These are phyloP conservation scores for Chenopodium berlandieri DNA, from an alignment of 148 eudicot genomes.

Conservation along the genomic window DNA sequence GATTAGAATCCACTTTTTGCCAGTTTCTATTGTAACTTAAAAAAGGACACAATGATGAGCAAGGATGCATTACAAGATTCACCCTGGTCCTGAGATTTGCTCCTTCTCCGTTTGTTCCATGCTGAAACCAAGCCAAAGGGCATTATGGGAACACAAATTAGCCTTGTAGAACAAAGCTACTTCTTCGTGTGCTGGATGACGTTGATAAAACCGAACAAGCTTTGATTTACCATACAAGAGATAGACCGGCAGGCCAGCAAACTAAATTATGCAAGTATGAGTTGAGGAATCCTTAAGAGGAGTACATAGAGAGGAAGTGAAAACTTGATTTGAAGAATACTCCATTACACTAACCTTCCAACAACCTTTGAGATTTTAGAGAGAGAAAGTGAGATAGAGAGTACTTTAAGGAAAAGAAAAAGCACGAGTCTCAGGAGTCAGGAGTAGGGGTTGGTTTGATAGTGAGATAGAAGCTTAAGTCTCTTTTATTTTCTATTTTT, in stretches of 20 bases:
- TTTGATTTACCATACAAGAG: neutral
- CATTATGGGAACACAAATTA: constrained; percentile 34
- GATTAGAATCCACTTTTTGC: neutral
- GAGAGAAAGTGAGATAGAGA: constrained; percentile 32
- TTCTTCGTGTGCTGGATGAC: neutral
- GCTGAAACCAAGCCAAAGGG: constrained; percentile 85
- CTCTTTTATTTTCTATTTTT: neutral
- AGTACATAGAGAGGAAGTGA: constrained; percentile 51
- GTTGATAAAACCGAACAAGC: neutral
- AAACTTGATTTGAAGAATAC: constrained; percentile 51
- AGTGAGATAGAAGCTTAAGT: constrained; percentile 41
- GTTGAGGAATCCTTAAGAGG: constrained; percentile 45
- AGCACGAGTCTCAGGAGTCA: constrained; percentile 16
- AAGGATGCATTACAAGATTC: constrained; percentile 50
- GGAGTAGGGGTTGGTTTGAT: constrained; percentile 38
- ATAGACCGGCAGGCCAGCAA: neutral
- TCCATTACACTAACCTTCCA: constrained; percentile 46
- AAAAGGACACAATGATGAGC: constrained; percentile 13
- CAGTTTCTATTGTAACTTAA: neutral
- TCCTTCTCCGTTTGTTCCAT: constrained; percentile 88
- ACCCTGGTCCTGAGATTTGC: constrained; percentile 74
- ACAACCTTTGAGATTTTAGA: constrained; percentile 36
- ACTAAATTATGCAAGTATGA: constrained; percentile 12
- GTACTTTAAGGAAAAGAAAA: constrained; percentile 50
- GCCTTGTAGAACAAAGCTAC: neutral